Conservation (phyloP, 352 stramenopile genomes). For the Phytopythium vexans region DNA sequence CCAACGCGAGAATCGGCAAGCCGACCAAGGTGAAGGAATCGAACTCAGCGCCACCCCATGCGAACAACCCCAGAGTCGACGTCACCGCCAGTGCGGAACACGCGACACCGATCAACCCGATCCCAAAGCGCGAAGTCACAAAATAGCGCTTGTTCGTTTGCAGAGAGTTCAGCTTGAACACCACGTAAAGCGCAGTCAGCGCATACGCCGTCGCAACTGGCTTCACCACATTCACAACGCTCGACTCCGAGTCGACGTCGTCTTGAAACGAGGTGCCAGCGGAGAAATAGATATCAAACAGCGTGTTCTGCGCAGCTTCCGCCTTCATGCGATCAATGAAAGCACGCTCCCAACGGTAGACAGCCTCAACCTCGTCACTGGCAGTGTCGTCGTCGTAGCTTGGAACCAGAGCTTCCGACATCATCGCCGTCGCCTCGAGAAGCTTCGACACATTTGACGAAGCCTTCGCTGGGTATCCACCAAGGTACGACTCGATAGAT, state of each 20-base stretch:
- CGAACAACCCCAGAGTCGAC: slow-evolving; percentile 65
- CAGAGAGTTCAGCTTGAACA: slow-evolving; percentile 65
- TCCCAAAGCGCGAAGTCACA: slow-evolving; percentile 53
- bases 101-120: slow-evolving; percentile 61
- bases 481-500: slow-evolving; percentile 52
- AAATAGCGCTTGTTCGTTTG: slow-evolving; percentile 47
- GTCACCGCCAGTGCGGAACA: slow-evolving; percentile 63
- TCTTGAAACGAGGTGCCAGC: slow-evolving; percentile 56
- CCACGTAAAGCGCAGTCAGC: slow-evolving; percentile 71
- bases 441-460: slow-evolving; percentile 23
- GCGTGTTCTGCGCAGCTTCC: slow-evolving; percentile 32
- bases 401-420: slow-evolving; percentile 44
- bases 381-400: slow-evolving; percentile 35
- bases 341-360: slow-evolving; percentile 62
- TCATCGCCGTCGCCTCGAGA: slow-evolving; percentile 39
- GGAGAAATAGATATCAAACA: slow-evolving; percentile 70
- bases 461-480: slow-evolving; percentile 25
- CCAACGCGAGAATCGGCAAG: slow-evolving; percentile 58
- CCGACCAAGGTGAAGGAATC: slow-evolving; percentile 73
- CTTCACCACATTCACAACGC: slow-evolving; percentile 32
- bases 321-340: slow-evolving; percentile 62
- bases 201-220: slow-evolving; percentile 48
- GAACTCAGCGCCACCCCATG: slow-evolving; percentile 54
- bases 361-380: slow-evolving; percentile 32
- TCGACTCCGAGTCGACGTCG: slow-evolving; percentile 56